A percentile compares a stretch with the other conserved stretches of the same genome.
Evolutionary conservation across 306 rosid genomes (phyloP).

Genomic region (Datisca glomerata): DNA sequence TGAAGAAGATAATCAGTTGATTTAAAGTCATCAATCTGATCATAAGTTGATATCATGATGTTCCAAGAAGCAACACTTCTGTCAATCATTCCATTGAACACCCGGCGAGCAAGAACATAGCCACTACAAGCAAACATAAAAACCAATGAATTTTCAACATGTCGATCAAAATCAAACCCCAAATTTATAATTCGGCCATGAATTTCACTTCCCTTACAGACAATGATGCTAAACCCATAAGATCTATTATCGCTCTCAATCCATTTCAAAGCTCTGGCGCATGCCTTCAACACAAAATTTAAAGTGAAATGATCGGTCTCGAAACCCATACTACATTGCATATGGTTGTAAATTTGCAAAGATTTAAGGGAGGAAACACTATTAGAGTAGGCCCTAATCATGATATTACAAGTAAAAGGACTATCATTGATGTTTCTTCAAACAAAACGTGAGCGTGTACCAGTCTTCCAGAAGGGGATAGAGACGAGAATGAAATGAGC

Average conservation of each 20-base stretch:
- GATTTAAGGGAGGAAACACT: constrained; percentile 38
- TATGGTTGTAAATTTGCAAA: constrained; percentile 29
- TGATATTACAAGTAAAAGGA: constrained; percentile 33
- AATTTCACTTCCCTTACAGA: constrained; percentile 47
- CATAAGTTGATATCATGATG: constrained; percentile 48
- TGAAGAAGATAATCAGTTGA: constrained; percentile 33
- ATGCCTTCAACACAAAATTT: constrained; percentile 50
- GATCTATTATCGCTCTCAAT: constrained; percentile 11
- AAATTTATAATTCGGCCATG: constrained; percentile 36
- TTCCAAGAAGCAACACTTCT: constrained; percentile 49
- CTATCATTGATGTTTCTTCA: constrained; percentile 35
- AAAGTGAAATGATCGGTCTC: constrained; percentile 34
- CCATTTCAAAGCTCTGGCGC: constrained; percentile 36
- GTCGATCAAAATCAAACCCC: constrained; percentile 32
- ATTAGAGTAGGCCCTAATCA: constrained; percentile 58
- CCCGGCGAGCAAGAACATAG: constrained; percentile 19
- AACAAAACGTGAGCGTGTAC: constrained; percentile 44
- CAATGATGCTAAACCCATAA: constrained; percentile 13
- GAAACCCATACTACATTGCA: constrained; percentile 18
- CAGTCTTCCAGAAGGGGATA: constrained; percentile 47
- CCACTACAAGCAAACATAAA: constrained; percentile 35
- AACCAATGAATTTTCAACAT: constrained; percentile 42
- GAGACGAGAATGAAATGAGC: constrained; percentile 31
- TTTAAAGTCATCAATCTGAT: constrained; percentile 28
- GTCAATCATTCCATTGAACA: constrained; percentile 46